phyloP scores from a whole-genome alignment of 164 flowering plant species.

The Magnolia changhungtana region DNA sequence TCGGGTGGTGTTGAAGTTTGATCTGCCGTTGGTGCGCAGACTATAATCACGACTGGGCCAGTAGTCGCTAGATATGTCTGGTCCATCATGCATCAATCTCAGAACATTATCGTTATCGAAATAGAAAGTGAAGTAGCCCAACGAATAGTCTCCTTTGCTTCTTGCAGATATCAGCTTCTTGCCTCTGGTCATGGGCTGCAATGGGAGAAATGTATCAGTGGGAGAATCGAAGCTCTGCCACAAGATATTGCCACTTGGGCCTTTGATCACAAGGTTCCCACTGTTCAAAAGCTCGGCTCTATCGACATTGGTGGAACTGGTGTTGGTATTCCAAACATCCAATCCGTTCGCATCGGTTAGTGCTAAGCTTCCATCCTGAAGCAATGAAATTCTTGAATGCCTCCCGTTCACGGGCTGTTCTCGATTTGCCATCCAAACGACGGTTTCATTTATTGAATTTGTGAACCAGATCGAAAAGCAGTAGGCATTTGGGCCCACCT shows the following conservation, averaged over 20 bases:
- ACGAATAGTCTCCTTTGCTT: constrained; percentile 6
- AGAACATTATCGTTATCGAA: constrained; percentile 17
- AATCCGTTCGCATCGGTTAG: constrained; percentile 11
- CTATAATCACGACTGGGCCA: constrained; percentile 21
- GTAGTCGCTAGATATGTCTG: constrained; percentile 16
- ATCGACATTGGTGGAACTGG: constrained; percentile 1
- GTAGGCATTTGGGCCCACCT: constrained; percentile 12
- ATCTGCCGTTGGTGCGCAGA: constrained; percentile 5
- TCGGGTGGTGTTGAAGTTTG: constrained; percentile 19
- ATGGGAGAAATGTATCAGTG: constrained; percentile 20
- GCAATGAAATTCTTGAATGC: neutral
- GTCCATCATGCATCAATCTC: constrained; percentile 19
- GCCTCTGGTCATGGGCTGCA: constrained; percentile 15
- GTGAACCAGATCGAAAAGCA: constrained; percentile 16
- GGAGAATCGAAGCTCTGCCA: constrained; percentile 18
- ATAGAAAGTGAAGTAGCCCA: constrained; percentile 15
- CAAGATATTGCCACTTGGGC: constrained; percentile 2
- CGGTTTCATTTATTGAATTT: neutral
- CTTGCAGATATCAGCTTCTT: constrained; percentile 11
- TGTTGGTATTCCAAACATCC: constrained; percentile 19
- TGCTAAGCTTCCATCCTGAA: constrained; percentile 9
- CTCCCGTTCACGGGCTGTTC: constrained; percentile 24
- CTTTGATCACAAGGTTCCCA: constrained; percentile 15
- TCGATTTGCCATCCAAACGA: constrained; percentile 26
- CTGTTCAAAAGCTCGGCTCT: constrained; percentile 9